Evolutionary conservation across 1,139 yeast species (phyloP), one percentile per base, ranked within the genome.

Genomic region (Geotrichum carabidarum): DNA sequence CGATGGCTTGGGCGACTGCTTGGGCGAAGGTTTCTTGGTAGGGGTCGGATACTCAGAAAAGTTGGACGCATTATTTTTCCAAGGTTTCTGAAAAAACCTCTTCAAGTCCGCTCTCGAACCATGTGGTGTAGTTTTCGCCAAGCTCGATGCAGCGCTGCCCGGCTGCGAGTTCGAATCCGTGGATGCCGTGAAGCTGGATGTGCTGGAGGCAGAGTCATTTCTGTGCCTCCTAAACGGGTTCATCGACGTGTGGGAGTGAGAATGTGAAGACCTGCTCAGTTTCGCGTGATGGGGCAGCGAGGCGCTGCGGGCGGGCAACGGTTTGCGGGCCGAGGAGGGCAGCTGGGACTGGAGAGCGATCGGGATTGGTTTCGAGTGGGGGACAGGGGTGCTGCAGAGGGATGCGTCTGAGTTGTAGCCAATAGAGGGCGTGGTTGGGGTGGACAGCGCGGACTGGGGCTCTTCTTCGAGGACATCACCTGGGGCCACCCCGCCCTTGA

Each of bases 81-180:
- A 63, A 11, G 65, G 65, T 53, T 67, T 66, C 44, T 66, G 69
- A 59, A 67, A 66, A 53, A 67, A 67, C 37, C 70, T 62, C 50
- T 65, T 67, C 44, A 67, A 58, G 44, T 67, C 70, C 5, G 65
- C 63, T 63, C 64, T 64, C 7, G 70, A 67, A 4, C 35, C 17
- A 2, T 42, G 44, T 27, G 44, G 34, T 22, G 31, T 11, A 46
- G 18, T 18, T 48, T 42, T 14, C 37, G n/a, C n/a, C 17, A 31
- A 35, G 50, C 31, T 37, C 6, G 40, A 37, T 2, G n/a, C 18
- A 12, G 40, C n/a, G 6, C 40, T 37, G 27, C 27, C 27, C 2
- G 40, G 8, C 40, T 37, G 40, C 34, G 30, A 18, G 7, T 48
- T 18, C 9, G 18, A 7, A 4, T 40, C 12, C 12, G 31, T 38